phyloP scores from a whole-genome alignment of 495 filamentous ascomycete genomes.

The Lasiosphaeriaceae sp. region DNA sequence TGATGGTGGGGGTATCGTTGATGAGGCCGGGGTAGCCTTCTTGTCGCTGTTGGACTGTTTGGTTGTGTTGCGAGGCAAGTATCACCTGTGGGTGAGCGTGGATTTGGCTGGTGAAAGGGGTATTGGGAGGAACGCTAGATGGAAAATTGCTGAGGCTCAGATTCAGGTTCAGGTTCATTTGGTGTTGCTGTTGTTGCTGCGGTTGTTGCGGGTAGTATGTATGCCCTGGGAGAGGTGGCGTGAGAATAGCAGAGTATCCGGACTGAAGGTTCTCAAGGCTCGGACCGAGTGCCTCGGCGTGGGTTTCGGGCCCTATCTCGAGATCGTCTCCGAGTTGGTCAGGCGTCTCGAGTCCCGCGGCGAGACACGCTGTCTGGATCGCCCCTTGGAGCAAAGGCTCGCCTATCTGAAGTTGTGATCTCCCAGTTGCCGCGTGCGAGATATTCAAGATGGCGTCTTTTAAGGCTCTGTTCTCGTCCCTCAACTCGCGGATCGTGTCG shows the following conservation, averaged over 20 bases:
- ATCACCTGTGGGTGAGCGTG: neutral
- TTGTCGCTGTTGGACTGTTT: neutral
- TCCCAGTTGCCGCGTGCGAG: conserved; percentile 1
- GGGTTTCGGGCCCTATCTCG: too few relatives aligned
- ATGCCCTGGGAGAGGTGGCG: too few relatives aligned
- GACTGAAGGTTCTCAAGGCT: too few relatives aligned
- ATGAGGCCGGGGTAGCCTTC: neutral
- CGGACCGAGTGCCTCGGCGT: too few relatives aligned
- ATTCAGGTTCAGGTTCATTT: neutral
- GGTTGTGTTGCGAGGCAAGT: neutral
- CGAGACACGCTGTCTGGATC: conserved; percentile 5
- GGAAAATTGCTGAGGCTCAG: neutral
- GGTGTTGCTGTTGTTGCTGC: too few relatives aligned
- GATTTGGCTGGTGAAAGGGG: neutral
- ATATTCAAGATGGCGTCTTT: conserved; percentile 9
- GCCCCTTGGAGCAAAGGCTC: neutral
- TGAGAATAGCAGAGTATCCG: too few relatives aligned
- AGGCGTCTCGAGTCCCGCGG: conserved; percentile 4
- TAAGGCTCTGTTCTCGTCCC: conserved; percentile 11
- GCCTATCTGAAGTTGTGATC: neutral
- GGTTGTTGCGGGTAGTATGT: too few relatives aligned
- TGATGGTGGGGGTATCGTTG: neutral
- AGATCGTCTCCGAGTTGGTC: too few relatives aligned
- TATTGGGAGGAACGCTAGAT: too few relatives aligned
- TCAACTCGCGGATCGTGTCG: conserved; percentile 14